Base-by-base conservation (phyloP, 768 basidiomycete species). In the Lentinula sp. region DNA sequence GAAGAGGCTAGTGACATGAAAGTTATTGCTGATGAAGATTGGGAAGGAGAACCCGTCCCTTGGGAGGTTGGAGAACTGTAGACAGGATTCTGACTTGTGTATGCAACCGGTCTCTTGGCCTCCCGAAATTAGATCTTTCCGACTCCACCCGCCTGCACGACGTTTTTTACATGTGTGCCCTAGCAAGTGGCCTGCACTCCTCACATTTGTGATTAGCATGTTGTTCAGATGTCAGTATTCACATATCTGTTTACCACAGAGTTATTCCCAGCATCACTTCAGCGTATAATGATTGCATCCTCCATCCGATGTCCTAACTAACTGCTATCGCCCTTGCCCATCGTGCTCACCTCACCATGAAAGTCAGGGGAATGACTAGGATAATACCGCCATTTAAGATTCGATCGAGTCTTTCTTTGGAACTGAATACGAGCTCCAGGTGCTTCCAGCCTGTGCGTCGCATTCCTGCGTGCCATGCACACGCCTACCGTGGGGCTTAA, bases 1-100 rank as follows among this genome's bases (percentile, higher is more conserved):
- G 69, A 64, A 45, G 82, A 79, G 53, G 20, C 9, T 28, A 4
- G 8, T 6, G 32, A 18, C 20, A 8, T 16, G 41, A 56, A 8
- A 56, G 55, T 12, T 42, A 9, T 42, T 42, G 39, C 43, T 28
- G 77, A 72, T 35, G 85, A 82, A 46, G 86, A 87, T 64, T 93
- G 91, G 91, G 91, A 91, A 72, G 85, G 87, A 39, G 90, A 91
- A 71, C 86, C 87, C 41, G 80, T 91, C 39, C 87, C 90, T 62
- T 93, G 91, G 91, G 88, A 88, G 72, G 78, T 84, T 8, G 91
- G 85, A 57, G 91, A 91, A 66, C 66, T 93, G 72, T 91, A 80
- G 70, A n/a, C 4, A 4, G n/a, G 18, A 18, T 15, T 54, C 10
- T 54, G 33, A 33, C 9, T 23, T 23, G 12, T 36, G 53, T 54